Percentiles rank a stretch among this genome's conserved stretches.
phyloP scores from a whole-genome alignment of 371 early-diverging fungal genomes.

The Saksenaea oblongispora region DNA sequence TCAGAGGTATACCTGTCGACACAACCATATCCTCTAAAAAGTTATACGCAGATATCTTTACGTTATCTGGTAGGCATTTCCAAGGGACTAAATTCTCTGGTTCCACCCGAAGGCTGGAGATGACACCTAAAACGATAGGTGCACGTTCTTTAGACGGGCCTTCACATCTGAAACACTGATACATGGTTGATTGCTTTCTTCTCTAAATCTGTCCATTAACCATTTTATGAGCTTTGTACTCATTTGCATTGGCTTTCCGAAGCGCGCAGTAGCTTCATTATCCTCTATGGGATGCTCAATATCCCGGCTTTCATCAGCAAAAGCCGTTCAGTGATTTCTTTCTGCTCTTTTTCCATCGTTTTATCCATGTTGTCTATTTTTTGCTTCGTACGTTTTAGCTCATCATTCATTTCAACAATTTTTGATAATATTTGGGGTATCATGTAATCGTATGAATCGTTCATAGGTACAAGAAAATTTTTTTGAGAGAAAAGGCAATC shows the following conservation, averaged over 20 bases:
- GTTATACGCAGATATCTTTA: not conserved
- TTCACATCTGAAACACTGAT: not conserved
- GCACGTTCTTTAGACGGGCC: not conserved
- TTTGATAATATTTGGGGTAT: not conserved
- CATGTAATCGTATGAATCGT: not conserved
- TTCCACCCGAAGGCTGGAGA: not conserved
- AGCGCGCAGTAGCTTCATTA: not conserved
- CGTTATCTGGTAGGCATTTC: not conserved
- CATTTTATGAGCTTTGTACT: not conserved
- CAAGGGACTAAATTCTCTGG: not conserved
- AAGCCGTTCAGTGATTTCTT: not conserved
- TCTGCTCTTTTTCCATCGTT: too few species aligned
- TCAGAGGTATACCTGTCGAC: not conserved
- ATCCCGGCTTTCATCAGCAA: not conserved
- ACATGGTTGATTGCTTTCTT: not conserved
- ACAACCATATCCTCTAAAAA: not conserved
- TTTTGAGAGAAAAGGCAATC: not conserved
- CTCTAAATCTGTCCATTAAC: not conserved
- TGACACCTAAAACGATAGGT: not conserved
- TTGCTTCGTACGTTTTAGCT: not conserved
- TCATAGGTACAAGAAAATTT: not conserved
- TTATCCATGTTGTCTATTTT: not conserved
- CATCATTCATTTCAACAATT: not conserved
- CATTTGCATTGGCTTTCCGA: not conserved
- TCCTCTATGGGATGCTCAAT: not conserved